These are phyloP conservation scores for Syzygium aromaticum DNA, from an alignment of 345 rosid genomes.

Conservation along the genomic window DNA sequence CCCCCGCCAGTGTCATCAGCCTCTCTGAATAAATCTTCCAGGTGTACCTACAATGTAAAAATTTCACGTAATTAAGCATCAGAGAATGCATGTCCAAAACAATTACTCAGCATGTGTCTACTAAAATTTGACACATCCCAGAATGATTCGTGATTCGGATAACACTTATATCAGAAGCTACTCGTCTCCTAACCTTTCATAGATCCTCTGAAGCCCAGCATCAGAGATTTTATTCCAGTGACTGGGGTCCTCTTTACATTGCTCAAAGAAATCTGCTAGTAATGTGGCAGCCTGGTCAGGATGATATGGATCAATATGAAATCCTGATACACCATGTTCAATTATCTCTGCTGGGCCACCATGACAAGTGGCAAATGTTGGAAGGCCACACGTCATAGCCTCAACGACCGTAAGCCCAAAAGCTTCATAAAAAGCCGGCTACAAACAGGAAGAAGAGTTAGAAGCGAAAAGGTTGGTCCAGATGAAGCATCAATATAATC, in stretches of 20 bases:
- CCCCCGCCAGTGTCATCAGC: conserved; percentile 92
- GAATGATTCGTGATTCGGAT: neutral
- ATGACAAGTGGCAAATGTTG: conserved; percentile 87
- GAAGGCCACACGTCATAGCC: conserved; percentile 98
- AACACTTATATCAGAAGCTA: neutral
- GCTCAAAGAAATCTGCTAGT: conserved; percentile 62
- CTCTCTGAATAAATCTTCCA: conserved; percentile 96
- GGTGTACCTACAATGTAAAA: conserved; percentile 53
- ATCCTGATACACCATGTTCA: conserved; percentile 74
- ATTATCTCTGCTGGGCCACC: conserved; percentile 99
- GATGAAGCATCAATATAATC: neutral
- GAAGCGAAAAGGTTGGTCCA: neutral
- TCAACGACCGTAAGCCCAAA: conserved; percentile 96
- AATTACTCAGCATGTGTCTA: neutral
- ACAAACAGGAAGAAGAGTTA: conserved; percentile 1
- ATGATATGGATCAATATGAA: conserved; percentile 94
- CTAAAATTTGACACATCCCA: neutral
- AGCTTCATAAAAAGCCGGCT: conserved; percentile 99
- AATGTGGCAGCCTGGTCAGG: conserved; percentile 58
- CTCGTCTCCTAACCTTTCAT: conserved; percentile 42
- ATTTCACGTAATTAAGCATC: neutral
- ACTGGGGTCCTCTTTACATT: conserved; percentile 64
- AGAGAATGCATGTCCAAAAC: neutral
- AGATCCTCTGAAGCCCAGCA: conserved; percentile 70
- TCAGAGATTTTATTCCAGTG: conserved; percentile 80